phyloP scores from a whole-genome alignment of 169 alveolate genomes.

The Amoebophrya sp. region DNA sequence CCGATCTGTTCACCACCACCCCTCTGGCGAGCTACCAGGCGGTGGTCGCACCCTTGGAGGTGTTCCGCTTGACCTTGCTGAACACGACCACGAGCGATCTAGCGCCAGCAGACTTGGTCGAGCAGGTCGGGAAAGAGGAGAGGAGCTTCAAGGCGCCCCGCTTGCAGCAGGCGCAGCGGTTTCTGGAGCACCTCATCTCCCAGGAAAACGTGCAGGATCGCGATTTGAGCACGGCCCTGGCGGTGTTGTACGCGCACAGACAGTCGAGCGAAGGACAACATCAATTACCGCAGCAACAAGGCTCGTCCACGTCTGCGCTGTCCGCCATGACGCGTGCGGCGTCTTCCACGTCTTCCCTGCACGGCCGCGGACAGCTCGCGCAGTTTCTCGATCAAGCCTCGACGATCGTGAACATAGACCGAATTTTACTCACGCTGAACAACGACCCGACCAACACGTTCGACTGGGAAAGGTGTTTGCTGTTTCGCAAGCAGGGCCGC shows the following conservation, averaged over 20 bases:
- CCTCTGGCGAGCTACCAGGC: neutral
- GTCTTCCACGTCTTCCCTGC: neutral
- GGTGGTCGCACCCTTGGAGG: neutral
- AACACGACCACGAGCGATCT: no score
- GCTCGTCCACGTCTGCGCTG: neutral
- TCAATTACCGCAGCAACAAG: neutral
- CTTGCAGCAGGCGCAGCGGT: neutral
- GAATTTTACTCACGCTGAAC: neutral
- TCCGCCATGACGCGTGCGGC: neutral
- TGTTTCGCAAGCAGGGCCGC: neutral
- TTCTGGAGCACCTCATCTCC: neutral
- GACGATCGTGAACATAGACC: neutral
- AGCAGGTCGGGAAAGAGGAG: no score
- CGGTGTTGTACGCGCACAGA: neutral
- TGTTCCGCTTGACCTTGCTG: neutral
- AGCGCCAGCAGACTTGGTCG: no score
- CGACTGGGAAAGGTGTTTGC: neutral
- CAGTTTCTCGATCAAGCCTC: neutral
- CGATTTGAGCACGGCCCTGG: neutral
- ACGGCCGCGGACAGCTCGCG: neutral
- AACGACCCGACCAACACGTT: neutral
- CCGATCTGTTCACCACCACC: neutral
- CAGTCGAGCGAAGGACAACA: neutral
- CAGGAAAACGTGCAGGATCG: neutral
- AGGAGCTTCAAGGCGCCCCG: no score